Percentiles rank a stretch among this genome's conserved stretches.
phyloP scores from a whole-genome alignment of 257 asterid genomes.

The Capsicum chinense region DNA sequence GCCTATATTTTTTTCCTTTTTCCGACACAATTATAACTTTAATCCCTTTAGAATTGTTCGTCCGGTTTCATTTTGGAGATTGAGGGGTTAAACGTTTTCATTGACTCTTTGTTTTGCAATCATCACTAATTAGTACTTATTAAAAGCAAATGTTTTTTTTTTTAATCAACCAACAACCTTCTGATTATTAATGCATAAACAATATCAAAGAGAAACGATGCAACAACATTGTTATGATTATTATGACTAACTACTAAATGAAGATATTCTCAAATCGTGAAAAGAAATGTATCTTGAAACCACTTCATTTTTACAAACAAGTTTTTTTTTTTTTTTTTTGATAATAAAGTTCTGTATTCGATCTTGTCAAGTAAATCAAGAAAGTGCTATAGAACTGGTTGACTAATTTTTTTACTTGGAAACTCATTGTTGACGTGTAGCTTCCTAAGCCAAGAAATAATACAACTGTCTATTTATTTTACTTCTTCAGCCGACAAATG shows the following conservation, averaged over 20 bases:
- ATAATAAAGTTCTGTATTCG: no score
- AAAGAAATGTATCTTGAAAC: background rate
- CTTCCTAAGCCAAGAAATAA: background rate
- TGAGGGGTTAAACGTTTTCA: background rate
- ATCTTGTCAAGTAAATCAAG: background rate
- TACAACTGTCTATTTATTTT: background rate
- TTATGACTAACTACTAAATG: background rate
- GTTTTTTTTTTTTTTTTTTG: no score
- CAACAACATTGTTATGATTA: background rate
- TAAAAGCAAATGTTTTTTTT: background rate
- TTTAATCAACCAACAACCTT: no score
- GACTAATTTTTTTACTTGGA: background rate
- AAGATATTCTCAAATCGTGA: background rate
- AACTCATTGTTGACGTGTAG: background rate
- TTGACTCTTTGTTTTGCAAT: background rate
- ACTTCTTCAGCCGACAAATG: conserved; percentile 11
- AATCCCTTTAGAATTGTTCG: background rate
- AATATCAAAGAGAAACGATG: no score
- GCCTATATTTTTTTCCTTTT: background rate
- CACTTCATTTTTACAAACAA: background rate
- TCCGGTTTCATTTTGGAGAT: background rate
- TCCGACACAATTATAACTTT: background rate
- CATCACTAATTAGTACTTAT: background rate
- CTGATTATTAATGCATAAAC: no score
- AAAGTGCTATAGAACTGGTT: background rate